Percentiles rank a stretch among this genome's conserved stretches.
Conservation (phyloP, 495 filamentous ascomycete species). For the Hypoxylon fuscum region DNA sequence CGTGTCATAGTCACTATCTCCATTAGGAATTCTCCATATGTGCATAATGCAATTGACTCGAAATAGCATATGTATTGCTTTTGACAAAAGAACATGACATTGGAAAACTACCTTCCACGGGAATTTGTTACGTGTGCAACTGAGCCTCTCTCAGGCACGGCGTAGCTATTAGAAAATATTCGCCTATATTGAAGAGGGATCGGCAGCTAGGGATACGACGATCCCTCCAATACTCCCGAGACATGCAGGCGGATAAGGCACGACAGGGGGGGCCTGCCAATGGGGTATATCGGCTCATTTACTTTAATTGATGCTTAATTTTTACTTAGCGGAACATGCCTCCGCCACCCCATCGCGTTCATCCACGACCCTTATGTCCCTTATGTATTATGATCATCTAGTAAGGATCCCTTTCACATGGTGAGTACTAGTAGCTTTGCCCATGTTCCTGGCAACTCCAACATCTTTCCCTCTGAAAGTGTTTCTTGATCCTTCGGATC, state of each 20-base stretch:
- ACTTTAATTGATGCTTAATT: conserved; percentile 42
- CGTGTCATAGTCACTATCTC: too few species aligned
- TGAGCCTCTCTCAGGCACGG: conserved; percentile 4
- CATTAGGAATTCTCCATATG: conserved; percentile 26
- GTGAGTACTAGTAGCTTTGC: conserved; percentile 33
- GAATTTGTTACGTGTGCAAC: not conserved
- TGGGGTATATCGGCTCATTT: conserved; percentile 39
- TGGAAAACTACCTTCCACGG: not conserved
- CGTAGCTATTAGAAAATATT: conserved; percentile 37
- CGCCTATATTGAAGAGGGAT: conserved; percentile 39
- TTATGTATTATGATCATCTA: conserved; percentile 13
- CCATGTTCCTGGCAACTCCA: conserved; percentile 29
- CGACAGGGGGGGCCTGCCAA: conserved; percentile 38
- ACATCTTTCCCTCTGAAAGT: conserved; percentile 24
- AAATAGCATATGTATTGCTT: conserved; percentile 12
- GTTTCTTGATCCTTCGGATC: conserved; percentile 23
- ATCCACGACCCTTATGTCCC: conserved; percentile 28
- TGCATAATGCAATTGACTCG: conserved; percentile 27
- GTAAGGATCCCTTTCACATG: conserved; percentile 22
- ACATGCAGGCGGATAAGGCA: conserved; percentile 42
- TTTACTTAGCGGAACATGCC: conserved; percentile 38
- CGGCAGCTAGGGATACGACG: conserved; percentile 34
- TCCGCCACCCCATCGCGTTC: conserved; percentile 39
- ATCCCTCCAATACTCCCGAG: conserved; percentile 42
- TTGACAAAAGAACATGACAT: conserved; percentile 21